phyloP scores from a whole-genome alignment of 768 basidiomycete genomes.

The Lactarius quietus region DNA sequence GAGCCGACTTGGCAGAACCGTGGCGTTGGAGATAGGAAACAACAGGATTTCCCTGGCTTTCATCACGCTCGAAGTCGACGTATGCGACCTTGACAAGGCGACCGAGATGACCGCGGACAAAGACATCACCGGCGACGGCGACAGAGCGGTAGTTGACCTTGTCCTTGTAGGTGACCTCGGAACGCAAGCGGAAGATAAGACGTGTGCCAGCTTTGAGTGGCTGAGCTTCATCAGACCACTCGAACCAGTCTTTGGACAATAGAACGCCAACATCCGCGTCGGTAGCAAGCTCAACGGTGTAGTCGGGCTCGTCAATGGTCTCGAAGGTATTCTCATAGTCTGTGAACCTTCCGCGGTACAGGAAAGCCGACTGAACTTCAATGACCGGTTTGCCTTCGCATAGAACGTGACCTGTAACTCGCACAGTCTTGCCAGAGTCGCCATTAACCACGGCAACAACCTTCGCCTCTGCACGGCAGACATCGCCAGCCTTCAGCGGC shows the following conservation, averaged over 20 bases:
- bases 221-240: constrained; percentile 81
- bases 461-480: constrained; percentile 84
- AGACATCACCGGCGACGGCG: constrained; percentile 79
- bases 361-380: constrained; percentile 92
- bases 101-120: constrained; percentile 85
- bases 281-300: constrained; percentile 67
- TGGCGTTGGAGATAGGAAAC: constrained; percentile 90
- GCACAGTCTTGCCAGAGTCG: constrained; percentile 90
- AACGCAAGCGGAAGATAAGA: constrained; percentile 86
- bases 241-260: constrained; percentile 96
- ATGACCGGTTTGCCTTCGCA: constrained; percentile 79
- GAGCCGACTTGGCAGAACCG: constrained; percentile 72
- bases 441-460: constrained; percentile 89
- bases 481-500: constrained; percentile 78
- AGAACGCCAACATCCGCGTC: constrained; percentile 87
- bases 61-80: constrained; percentile 81
- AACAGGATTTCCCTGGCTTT: constrained; percentile 91
- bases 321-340: constrained; percentile 98
- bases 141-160: constrained; percentile 80
- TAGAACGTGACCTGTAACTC: constrained; percentile 79
- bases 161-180: constrained; percentile 88
- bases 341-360: constrained; percentile 91
- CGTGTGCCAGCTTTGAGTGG: constrained; percentile 77
- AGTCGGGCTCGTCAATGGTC: constrained; percentile 84
- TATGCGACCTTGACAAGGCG: constrained; percentile 84